Percentiles rank a stretch among this genome's conserved stretches.
Evolutionary conservation across 768 basidiomycete species (phyloP).

Genomic region (Tylopilus rubrobrunneus): DNA sequence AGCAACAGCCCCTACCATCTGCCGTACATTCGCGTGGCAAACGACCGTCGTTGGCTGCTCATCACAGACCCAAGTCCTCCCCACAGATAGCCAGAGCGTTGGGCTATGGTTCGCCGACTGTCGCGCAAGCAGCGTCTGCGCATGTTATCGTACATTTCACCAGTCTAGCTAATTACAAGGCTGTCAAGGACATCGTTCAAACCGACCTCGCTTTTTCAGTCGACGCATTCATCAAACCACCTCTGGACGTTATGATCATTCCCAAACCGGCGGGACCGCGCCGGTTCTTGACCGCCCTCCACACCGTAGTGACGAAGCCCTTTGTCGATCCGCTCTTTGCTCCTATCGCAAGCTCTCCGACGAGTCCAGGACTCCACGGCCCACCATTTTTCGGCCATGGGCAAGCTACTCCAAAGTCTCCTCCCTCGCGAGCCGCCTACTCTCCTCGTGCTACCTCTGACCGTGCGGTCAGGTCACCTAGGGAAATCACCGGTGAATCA

Average conservation of each 20-base stretch:
- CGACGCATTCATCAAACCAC: slow-evolving; percentile 40
- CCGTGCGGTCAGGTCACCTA: slow-evolving; percentile 47
- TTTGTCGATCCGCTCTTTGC: slow-evolving; percentile 85
- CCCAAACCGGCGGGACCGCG: slow-evolving; percentile 97
- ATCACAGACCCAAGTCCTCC: slow-evolving; percentile 77
- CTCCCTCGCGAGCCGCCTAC: slow-evolving; percentile 39
- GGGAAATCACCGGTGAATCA: slow-evolving; percentile 39
- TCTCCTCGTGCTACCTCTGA: slow-evolving; percentile 35
- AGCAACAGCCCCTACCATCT: slow-evolving; percentile 38
- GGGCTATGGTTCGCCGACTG: slow-evolving; percentile 33
- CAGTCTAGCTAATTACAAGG: slow-evolving; percentile 83
- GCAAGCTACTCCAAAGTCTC: slow-evolving; percentile 38
- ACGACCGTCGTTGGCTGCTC: slow-evolving; percentile 61
- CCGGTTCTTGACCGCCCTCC: slow-evolving; percentile 85
- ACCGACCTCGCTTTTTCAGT: slow-evolving; percentile 43
- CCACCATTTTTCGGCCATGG: slow-evolving; percentile 40
- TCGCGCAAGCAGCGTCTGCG: slow-evolving; percentile 31
- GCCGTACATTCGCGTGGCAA: slow-evolving; percentile 45
- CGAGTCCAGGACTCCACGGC: slow-evolving; percentile 61
- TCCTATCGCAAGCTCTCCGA: slow-evolving; percentile 92
- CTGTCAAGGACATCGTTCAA: slow-evolving; percentile 82
- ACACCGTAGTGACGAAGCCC: slow-evolving; percentile 86
- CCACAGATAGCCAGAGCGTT: slow-evolving; percentile 67
- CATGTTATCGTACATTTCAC: slow-evolving; percentile 80
- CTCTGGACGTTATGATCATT: slow-evolving; percentile 93